Percentiles rank a stretch among this genome's conserved stretches.
Evolutionary conservation across 2,329 filamentous ascomycete species (phyloP).

Genomic region (Beauveria caledonica): DNA sequence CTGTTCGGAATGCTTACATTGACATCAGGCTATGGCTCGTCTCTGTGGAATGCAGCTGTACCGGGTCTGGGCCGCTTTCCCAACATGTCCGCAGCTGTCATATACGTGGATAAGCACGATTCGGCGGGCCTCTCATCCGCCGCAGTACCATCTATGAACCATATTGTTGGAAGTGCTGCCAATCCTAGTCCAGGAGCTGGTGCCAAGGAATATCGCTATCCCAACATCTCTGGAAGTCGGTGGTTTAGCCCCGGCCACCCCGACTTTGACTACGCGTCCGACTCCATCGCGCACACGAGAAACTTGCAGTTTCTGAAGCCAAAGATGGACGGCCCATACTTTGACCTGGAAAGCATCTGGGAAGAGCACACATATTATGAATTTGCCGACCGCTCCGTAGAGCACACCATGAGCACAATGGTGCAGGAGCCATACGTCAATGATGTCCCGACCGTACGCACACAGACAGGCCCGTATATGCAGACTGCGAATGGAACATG

Average conservation of each 20-base stretch:
- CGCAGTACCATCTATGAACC: neutral
- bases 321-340: constrained; percentile 54
- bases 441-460: constrained; percentile 56
- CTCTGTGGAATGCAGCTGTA: neutral
- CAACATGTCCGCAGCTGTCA: neutral
- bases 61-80: neutral
- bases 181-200: neutral
- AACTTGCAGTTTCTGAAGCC: constrained; percentile 56
- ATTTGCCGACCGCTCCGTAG: constrained; percentile 58
- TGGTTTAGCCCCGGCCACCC: neutral
- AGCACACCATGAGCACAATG: constrained; percentile 70
- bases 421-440: constrained; percentile 68
- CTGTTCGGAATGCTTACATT: neutral
- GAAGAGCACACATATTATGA: constrained; percentile 67
- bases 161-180: neutral
- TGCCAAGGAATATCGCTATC: neutral
- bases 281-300: constrained; percentile 51
- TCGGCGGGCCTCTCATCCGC: neutral
- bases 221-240: neutral
- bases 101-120: neutral
- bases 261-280: neutral
- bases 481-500: neutral
- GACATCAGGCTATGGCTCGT: neutral
- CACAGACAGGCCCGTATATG: too few species aligned
- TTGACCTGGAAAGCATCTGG: constrained; percentile 70